phyloP scores from a whole-genome alignment of 441 rosid genomes.

The Omphalea diandra region DNA sequence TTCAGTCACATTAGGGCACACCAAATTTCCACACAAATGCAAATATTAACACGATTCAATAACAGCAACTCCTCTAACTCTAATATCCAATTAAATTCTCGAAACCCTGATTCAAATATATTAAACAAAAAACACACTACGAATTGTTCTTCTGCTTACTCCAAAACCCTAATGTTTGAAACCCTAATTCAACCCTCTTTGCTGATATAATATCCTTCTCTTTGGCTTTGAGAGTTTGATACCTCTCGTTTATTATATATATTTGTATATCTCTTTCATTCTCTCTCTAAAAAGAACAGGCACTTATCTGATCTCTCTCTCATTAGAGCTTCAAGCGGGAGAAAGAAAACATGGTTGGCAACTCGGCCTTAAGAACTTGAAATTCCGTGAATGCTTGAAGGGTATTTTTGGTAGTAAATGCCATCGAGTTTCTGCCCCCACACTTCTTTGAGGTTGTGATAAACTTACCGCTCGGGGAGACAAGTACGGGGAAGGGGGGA shows the following conservation, averaged over 20 bases:
- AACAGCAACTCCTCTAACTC: too few species aligned
- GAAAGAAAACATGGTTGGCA: background rate
- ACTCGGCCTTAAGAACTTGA: slow-evolving; percentile 13
- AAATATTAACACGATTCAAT: background rate
- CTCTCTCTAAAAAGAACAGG: slow-evolving; percentile 5
- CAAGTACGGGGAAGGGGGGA: background rate
- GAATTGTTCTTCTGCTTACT: background rate
- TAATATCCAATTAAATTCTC: slow-evolving; percentile 2
- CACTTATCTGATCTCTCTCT: slow-evolving; percentile 13
- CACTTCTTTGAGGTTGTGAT: slow-evolving; percentile 1
- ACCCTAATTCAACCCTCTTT: slow-evolving; percentile 23
- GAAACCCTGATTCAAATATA: slow-evolving; percentile 35
- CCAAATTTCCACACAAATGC: slow-evolving; percentile 8
- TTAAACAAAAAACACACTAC: slow-evolving; percentile 9
- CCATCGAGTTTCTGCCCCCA: background rate
- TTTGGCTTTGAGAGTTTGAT: background rate
- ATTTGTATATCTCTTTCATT: background rate
- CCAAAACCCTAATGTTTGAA: slow-evolving; percentile 32
- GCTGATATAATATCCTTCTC: background rate
- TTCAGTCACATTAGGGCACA: slow-evolving; percentile 34
- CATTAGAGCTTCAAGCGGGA: slow-evolving; percentile 15
- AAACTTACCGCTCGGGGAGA: background rate
- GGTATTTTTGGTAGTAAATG: slow-evolving; percentile 36
- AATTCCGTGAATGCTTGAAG: slow-evolving; percentile 31
- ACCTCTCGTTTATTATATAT: too few species aligned